A percentile compares a stretch with the other conserved stretches of the same genome.
These are phyloP conservation scores for Macrophomina phaseolina DNA, from an alignment of 2,329 filamentous ascomycete species.

Conservation along the genomic window DNA sequence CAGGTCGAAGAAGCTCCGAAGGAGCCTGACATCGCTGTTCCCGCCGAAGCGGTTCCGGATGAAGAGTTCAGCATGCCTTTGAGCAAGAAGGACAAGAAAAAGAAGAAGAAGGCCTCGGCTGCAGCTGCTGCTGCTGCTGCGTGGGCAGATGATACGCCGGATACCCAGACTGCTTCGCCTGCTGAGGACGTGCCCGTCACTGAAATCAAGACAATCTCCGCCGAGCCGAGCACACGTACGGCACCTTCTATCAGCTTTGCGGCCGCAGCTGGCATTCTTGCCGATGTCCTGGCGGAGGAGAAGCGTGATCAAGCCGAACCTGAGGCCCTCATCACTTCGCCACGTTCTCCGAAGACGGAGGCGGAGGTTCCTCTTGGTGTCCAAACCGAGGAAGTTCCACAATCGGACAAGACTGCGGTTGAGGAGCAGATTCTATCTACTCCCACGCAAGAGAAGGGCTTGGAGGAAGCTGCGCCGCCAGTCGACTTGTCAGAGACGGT, in stretches of 20 bases:
- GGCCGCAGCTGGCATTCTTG: background rate
- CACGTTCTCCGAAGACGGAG: background rate
- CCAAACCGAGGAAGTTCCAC: background rate
- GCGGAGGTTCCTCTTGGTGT: background rate
- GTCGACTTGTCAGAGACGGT: background rate
- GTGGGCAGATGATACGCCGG: background rate
- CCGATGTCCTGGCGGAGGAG: background rate
- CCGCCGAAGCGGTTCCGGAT: background rate
- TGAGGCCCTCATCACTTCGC: background rate
- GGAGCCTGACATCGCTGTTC: background rate
- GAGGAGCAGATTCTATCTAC: background rate
- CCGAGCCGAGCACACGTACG: background rate
- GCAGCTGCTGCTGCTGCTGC: constrained; percentile 18
- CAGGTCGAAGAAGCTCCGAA: constrained; percentile 15
- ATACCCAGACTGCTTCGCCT: background rate
- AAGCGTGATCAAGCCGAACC: background rate
- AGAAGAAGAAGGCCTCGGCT: constrained; percentile 30
- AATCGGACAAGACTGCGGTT: background rate
- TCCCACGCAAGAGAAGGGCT: background rate
- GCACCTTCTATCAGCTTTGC: background rate
- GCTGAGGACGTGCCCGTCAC: background rate
- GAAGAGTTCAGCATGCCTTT: constrained; percentile 11
- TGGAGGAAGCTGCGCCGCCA: background rate
- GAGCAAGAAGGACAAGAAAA: constrained; percentile 32
- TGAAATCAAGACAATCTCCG: background rate